A percentile compares a stretch with the other conserved stretches of the same genome.
phyloP scores from a whole-genome alignment of 106 monocot genomes.

The Acorus calamus region DNA sequence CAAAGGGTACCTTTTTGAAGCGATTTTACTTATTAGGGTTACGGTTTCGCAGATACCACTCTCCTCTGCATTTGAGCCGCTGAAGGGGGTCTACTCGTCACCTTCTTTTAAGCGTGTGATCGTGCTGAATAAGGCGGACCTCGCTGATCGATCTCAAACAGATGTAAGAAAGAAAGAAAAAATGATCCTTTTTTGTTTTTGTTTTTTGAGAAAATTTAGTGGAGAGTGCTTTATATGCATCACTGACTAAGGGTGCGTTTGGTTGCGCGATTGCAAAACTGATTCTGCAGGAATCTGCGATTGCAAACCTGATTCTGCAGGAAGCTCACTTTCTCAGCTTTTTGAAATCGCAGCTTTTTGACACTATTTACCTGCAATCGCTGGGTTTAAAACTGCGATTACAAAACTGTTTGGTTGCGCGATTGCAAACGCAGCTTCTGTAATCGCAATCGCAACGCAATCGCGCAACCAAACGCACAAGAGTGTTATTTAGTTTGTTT shows the following conservation, averaged over 20 bases:
- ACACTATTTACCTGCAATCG: too few species aligned
- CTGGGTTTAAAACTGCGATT: too few species aligned
- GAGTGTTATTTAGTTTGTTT: background rate
- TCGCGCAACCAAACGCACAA: too few species aligned
- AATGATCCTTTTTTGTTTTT: background rate
- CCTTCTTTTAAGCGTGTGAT: slow-evolving; percentile 31
- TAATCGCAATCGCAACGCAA: too few species aligned
- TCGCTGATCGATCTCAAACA: slow-evolving; percentile 41
- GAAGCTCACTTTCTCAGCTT: too few species aligned
- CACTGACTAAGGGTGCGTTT: background rate
- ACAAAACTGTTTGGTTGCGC: too few species aligned
- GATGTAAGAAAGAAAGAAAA: slow-evolving; percentile 21
- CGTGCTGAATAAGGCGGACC: slow-evolving; percentile 63
- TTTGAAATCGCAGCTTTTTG: too few species aligned
- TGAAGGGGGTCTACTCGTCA: slow-evolving; percentile 1
- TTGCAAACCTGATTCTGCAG: too few species aligned
- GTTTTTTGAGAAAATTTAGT: background rate
- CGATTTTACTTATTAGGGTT: background rate
- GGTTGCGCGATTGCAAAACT: too few species aligned
- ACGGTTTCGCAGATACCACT: slow-evolving; percentile 34
- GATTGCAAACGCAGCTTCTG: too few species aligned
- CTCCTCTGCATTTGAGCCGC: slow-evolving; percentile 37
- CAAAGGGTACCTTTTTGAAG: background rate
- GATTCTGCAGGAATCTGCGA: too few species aligned
- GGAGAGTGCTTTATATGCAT: background rate